Evolutionary conservation across 306 rosid species (phyloP), one percentile per base, ranked within the genome.

Genomic region (Malus orientalis): DNA sequence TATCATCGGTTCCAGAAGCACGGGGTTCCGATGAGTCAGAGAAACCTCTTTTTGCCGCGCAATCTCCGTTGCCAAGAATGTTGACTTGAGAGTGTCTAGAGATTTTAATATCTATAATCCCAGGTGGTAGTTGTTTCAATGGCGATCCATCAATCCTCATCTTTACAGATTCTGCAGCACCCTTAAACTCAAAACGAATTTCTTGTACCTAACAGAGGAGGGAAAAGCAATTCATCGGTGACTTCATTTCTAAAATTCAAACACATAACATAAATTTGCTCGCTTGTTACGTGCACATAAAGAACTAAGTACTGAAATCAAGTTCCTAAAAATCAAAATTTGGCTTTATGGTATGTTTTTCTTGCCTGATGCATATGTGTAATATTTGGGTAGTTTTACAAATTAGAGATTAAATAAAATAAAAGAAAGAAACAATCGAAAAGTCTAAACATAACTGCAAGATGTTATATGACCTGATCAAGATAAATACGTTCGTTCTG

Each of bases 121-220:
- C 32, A 6, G 44, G 33, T 25, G 73, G 73, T 4, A 69, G 22
- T 44, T 47, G 44, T 42, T 69, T 47, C 73, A 11, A 69, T 47
- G 57, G 57, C 4, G 73, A 30, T 69, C 73, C 73, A 69, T 69
- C 73, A 14, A 69, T 40, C 29, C 57, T 69, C 15, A 69, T 69
- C 33, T 69, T 69, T 20, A 69, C 53, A 47, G 13, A 23, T 9
- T 42, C 73, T n/a, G 73, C 57, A 0, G 57, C 57, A 12, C 53
- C 57, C 36, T 69, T 7, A 20, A 69, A 69, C 14, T 64, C 15
- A 7, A 69, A 69, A 19, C 57, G 73, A 47, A 69, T 69, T 10
- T 19, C 73, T 11, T 11, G 19, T 69, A 69, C 73, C 73, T 69
- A 42, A 40, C 33, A 69, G 57, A 67, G 16, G 54, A 49, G 54